Evolutionary conservation across 306 rosid species (phyloP).

Genomic region (Dalbergia oliveri): DNA sequence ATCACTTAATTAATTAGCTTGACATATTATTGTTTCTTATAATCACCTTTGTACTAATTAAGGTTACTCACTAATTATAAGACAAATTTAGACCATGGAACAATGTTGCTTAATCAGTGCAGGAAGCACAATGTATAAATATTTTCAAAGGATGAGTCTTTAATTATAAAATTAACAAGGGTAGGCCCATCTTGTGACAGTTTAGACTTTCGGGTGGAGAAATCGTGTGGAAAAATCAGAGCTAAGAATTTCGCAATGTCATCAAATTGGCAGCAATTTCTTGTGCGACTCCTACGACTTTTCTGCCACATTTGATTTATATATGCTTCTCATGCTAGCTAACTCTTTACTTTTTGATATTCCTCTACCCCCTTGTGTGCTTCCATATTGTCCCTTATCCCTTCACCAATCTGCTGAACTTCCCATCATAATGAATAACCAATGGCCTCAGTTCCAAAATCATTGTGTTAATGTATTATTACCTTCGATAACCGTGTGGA

Average conservation of each 20-base stretch:
- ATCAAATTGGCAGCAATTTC: slow-evolving; percentile 16
- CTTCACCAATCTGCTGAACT: slow-evolving; percentile 4
- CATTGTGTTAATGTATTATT: background rate
- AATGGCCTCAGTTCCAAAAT: background rate
- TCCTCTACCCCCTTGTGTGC: background rate
- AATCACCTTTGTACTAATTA: background rate
- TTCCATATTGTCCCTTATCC: background rate
- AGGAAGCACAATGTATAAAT: background rate
- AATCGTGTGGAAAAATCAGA: background rate
- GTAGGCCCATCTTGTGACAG: background rate
- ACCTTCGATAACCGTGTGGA: background rate
- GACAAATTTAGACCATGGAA: background rate
- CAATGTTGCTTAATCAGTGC: background rate
- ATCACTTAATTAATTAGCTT: slow-evolving; percentile 18
- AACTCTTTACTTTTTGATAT: background rate
- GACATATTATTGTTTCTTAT: slow-evolving; percentile 3
- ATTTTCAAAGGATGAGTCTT: background rate
- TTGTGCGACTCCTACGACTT: slow-evolving; percentile 11
- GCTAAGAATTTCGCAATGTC: background rate
- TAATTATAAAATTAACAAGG: slow-evolving; percentile 1
- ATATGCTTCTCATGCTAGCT: background rate
- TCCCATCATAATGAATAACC: slow-evolving; percentile 1
- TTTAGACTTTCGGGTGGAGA: background rate
- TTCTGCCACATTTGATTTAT: background rate
- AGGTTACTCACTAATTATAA: background rate